Conservation (phyloP, 352 stramenopile species). For the Thalassiosira pacifica region DNA sequence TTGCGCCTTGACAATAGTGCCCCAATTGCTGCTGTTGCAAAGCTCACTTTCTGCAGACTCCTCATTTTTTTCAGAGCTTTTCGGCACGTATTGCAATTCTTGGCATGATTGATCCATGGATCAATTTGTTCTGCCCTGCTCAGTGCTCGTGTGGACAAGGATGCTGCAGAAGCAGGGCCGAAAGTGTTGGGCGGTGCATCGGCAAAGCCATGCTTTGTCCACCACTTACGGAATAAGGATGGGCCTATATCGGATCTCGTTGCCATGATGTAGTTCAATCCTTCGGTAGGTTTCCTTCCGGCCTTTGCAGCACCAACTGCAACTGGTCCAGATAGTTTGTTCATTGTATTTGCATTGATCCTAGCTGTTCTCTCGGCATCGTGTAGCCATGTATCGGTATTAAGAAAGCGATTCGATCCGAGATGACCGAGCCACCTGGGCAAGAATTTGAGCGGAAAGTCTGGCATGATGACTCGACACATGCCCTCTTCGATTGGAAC, state of each 20-base stretch:
- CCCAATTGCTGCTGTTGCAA: slow-evolving; percentile 14
- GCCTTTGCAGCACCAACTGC: slow-evolving; percentile 39
- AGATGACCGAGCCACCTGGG: slow-evolving; percentile 70
- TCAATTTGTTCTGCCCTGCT: slow-evolving; percentile 62
- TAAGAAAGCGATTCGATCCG: slow-evolving; percentile 73
- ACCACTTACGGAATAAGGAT: slow-evolving; percentile 65
- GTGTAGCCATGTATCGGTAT: slow-evolving; percentile 80
- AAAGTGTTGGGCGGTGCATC: slow-evolving; percentile 45
- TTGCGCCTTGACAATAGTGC: slow-evolving; percentile 30
- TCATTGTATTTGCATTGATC: slow-evolving; percentile 16
- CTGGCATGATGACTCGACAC: slow-evolving; percentile 40
- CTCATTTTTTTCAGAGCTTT: slow-evolving; percentile 51
- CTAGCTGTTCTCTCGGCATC: slow-evolving; percentile 60
- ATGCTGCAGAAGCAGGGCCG: slow-evolving; percentile 22
- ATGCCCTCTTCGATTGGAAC: slow-evolving; percentile 39
- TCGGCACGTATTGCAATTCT: slow-evolving; percentile 62
- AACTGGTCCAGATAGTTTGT: slow-evolving; percentile 10
- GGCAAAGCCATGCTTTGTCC: slow-evolving; percentile 48
- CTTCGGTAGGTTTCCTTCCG: slow-evolving; percentile 21
- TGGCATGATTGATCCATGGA: slow-evolving; percentile 65
- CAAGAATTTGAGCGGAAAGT: slow-evolving; percentile 36
- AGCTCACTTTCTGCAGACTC: slow-evolving; percentile 2
- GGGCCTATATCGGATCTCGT: slow-evolving; percentile 57
- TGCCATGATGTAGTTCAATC: slow-evolving; percentile 45
- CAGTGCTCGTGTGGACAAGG: slow-evolving; percentile 34